Conservation (phyloP, 176 grass and related monocot genomes). For the Juncus inflexus region DNA sequence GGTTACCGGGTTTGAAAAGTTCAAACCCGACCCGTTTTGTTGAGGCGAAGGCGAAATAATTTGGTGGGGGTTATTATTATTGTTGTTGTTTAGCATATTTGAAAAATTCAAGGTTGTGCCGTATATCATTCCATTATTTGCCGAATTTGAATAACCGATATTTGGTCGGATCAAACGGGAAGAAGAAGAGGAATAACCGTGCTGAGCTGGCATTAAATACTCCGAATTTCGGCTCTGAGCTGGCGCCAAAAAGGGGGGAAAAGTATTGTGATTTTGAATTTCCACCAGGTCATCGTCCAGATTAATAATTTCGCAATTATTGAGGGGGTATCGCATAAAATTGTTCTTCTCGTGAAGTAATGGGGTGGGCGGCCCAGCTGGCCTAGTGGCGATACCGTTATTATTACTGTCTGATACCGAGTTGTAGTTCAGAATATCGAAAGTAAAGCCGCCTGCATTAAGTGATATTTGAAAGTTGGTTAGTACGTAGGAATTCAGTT, state of each 20-base stretch:
- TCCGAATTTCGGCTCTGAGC: neutral
- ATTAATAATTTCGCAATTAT: conserved; percentile 5
- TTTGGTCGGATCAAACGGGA: conserved; percentile 3
- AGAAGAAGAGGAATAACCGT: neutral
- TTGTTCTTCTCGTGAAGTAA: conserved; percentile 19
- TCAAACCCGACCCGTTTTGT: conserved; percentile 11
- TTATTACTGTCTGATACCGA: conserved; percentile 18
- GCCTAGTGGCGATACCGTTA: neutral
- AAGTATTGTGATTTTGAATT: neutral
- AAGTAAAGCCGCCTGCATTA: conserved; percentile 12
- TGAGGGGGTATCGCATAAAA: conserved; percentile 1
- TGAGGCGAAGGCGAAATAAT: neutral
- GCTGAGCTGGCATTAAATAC: conserved; percentile 6
- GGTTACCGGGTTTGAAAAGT: no score
- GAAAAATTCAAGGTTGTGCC: neutral
- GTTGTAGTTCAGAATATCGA: conserved; percentile 16
- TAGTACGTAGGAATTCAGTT: no score
- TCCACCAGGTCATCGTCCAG: neutral
- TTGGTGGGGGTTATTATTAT: neutral
- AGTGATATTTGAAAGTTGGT: neutral
- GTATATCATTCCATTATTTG: conserved; percentile 9
- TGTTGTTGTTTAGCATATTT: conserved; percentile 8
- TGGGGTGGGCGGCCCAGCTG: neutral
- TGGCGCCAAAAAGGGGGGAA: neutral
- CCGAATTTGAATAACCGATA: conserved; percentile 12